These are phyloP conservation scores for Wickerhamiella lipophila DNA, from an alignment of 805 yeast genomes.

Conservation along the genomic window DNA sequence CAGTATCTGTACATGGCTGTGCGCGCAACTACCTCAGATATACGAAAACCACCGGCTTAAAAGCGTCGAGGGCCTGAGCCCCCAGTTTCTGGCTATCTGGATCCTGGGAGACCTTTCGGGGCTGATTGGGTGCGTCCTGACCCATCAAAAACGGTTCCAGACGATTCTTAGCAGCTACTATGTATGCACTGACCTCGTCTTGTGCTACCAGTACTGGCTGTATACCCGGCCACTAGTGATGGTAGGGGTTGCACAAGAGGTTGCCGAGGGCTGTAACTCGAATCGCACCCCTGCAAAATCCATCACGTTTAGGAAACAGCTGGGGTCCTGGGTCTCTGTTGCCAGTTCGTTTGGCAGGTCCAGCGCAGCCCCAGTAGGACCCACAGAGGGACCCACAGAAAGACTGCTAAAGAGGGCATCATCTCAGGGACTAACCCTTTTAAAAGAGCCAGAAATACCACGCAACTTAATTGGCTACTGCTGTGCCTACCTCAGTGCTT, in stretches of 20 bases:
- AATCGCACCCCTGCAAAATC: constrained; percentile 5
- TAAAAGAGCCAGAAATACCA: constrained; percentile 6
- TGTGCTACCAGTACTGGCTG: constrained; percentile 60
- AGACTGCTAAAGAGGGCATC: too few species aligned
- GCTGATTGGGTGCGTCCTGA: constrained; percentile 57
- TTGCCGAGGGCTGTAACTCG: constrained; percentile 6
- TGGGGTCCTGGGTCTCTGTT: constrained; percentile 11
- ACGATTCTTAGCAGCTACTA: constrained; percentile 59
- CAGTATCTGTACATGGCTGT: constrained; percentile 50
- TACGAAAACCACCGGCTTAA: constrained; percentile 43
- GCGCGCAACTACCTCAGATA: constrained; percentile 66
- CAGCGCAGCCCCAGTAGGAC: constrained; percentile 8
- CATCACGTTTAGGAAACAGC: constrained; percentile 6
- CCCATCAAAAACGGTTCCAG: constrained; percentile 74
- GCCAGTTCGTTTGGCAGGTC: constrained; percentile 14
- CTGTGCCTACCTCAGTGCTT: constrained; percentile 71
- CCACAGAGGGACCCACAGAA: neutral
- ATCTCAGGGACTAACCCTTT: too few species aligned
- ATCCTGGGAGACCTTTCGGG: constrained; percentile 50
- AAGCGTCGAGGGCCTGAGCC: constrained; percentile 57
- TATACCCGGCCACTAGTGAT: constrained; percentile 32
- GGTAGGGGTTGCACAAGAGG: constrained; percentile 11
- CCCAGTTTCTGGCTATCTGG: constrained; percentile 50
- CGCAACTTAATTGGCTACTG: constrained; percentile 30
- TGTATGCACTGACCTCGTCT: constrained; percentile 52